A percentile compares a stretch with the other conserved stretches of the same genome.
These are phyloP conservation scores for Gymnopilus dilepis DNA, from an alignment of 768 basidiomycete species.

Conservation along the genomic window DNA sequence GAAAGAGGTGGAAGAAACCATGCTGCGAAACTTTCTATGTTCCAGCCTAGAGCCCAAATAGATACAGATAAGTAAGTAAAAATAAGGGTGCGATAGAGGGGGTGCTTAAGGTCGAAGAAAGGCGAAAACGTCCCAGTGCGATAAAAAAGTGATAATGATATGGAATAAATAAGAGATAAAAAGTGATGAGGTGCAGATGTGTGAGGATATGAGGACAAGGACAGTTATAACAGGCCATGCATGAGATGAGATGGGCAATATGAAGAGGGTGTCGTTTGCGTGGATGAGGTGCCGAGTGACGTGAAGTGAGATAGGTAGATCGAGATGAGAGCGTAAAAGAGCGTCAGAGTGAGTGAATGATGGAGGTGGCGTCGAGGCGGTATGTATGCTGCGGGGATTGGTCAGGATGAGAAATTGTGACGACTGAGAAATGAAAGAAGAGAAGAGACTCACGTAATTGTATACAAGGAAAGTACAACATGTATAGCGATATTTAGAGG, in stretches of 20 bases:
- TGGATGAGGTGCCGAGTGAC: background rate
- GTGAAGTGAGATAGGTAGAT: constrained; percentile 7
- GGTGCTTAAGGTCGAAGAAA: background rate
- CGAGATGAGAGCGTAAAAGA: constrained; percentile 6
- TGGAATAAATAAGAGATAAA: background rate
- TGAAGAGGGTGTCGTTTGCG: background rate
- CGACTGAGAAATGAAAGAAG: background rate
- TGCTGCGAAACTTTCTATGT: background rate
- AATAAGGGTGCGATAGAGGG: background rate
- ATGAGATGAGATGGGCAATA: background rate
- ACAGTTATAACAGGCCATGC: background rate
- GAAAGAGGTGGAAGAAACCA: background rate
- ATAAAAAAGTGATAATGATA: constrained; percentile 2
- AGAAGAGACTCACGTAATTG: constrained; percentile 7
- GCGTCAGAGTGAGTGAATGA: constrained; percentile 10
- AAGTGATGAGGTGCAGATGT: background rate
- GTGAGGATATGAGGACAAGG: background rate
- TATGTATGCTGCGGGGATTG: background rate
- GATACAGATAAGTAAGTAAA: background rate
- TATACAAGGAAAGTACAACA: background rate
- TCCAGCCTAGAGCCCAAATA: background rate
- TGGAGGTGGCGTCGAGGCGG: background rate
- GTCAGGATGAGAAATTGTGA: background rate
- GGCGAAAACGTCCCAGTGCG: background rate
- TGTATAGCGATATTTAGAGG: background rate